phyloP scores from a whole-genome alignment of 768 basidiomycete species.

The Tylopilus subfusipes region DNA sequence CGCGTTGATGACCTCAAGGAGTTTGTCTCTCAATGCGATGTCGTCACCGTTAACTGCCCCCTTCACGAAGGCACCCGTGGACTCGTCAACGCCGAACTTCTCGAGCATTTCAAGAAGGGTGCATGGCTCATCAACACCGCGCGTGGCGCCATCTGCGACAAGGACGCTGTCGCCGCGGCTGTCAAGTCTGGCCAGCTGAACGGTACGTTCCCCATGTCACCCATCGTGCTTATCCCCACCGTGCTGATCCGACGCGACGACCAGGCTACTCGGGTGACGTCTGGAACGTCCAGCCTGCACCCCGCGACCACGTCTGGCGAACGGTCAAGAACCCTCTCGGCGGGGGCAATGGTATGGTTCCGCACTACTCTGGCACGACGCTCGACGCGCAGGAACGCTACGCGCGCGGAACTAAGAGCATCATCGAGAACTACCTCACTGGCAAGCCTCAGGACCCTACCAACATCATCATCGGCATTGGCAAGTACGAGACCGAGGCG shows the following conservation, averaged over 20 bases:
- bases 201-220: slow-evolving; percentile 35
- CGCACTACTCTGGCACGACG: slow-evolving; percentile 85
- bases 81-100: slow-evolving; percentile 75
- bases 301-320: slow-evolving; percentile 83
- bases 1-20: slow-evolving; percentile 76
- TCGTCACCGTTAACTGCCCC: slow-evolving; percentile 85
- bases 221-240: not conserved
- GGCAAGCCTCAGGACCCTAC: slow-evolving; percentile 66
- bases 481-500: slow-evolving; percentile 49
- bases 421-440: slow-evolving; percentile 67
- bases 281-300: slow-evolving; percentile 86
- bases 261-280: slow-evolving; percentile 53
- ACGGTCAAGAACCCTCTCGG: slow-evolving; percentile 75
- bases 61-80: slow-evolving; percentile 82
- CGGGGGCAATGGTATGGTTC: slow-evolving; percentile 88
- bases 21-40: slow-evolving; percentile 60
- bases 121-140: slow-evolving; percentile 93
- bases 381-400: slow-evolving; percentile 89
- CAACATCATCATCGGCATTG: slow-evolving; percentile 75
- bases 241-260: not conserved
- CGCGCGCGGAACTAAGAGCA: slow-evolving; percentile 65
- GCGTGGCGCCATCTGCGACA: slow-evolving; percentile 87
- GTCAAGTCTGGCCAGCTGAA: slow-evolving; percentile 70
- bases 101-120: slow-evolving; percentile 88
- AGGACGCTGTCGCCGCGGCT: slow-evolving; percentile 74